A percentile compares a stretch with the other conserved stretches of the same genome.
Evolutionary conservation across 768 basidiomycete species (phyloP).

Genomic region (Termitomyces sp.): DNA sequence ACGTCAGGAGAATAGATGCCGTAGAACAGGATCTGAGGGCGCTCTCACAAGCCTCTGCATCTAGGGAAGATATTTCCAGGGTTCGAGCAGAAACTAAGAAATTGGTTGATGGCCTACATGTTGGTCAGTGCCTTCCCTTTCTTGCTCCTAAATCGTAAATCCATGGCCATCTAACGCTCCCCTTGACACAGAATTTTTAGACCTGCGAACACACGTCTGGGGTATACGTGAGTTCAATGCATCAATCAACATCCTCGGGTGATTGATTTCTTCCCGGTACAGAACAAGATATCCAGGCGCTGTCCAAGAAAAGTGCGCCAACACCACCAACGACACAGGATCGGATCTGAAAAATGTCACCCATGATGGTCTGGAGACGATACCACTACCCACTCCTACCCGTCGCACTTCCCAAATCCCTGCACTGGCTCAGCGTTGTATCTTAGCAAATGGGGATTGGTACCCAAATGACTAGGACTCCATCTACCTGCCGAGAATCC

Average conservation of each 20-base stretch:
- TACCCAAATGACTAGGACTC: neutral
- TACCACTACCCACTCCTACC: too few species aligned
- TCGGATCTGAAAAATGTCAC: neutral
- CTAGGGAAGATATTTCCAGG: slow-evolving; percentile 77
- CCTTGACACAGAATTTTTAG: slow-evolving; percentile 62
- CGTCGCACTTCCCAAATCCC: neutral
- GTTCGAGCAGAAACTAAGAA: slow-evolving; percentile 84
- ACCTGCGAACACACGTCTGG: slow-evolving; percentile 80
- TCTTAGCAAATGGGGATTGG: neutral
- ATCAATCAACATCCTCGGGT: neutral
- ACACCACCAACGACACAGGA: neutral
- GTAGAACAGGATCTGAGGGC: slow-evolving; percentile 90
- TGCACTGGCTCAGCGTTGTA: neutral
- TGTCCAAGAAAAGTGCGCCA: slow-evolving; percentile 58
- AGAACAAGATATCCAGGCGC: slow-evolving; percentile 80
- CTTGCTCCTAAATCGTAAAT: neutral
- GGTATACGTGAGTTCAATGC: slow-evolving; percentile 68
- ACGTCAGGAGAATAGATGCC: slow-evolving; percentile 77
- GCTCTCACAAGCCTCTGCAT: slow-evolving; percentile 57
- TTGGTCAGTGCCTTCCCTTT: slow-evolving; percentile 45
- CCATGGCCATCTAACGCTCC: neutral
- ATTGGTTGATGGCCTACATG: slow-evolving; percentile 77
- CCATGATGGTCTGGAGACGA: neutral
- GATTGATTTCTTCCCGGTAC: slow-evolving; percentile 6
- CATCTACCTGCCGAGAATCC: neutral